phyloP scores from a whole-genome alignment of 345 rosid species.

The Hypericum perforatum region DNA sequence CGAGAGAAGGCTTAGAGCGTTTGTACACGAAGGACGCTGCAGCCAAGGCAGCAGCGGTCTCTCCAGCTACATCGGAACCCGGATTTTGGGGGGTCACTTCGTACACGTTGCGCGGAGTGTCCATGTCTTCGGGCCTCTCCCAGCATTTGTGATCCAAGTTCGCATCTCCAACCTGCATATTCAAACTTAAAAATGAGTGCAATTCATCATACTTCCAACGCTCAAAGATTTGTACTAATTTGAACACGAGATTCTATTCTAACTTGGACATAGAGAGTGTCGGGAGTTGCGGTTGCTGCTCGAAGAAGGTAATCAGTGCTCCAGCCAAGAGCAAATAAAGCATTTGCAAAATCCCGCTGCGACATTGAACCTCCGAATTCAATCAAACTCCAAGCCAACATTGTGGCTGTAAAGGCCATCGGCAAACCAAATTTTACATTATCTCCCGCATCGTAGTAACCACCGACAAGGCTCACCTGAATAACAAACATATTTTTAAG shows the following conservation, averaged over 20 bases:
- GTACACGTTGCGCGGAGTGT: too few species aligned
- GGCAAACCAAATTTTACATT: too few species aligned
- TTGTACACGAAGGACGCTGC: conserved; percentile 85
- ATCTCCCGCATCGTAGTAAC: conserved; percentile 98
- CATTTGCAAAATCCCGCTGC: conserved; percentile 35
- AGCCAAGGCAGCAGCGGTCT: conserved; percentile 95
- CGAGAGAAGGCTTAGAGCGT: conserved; percentile 64
- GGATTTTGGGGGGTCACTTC: too few species aligned
- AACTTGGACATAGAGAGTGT: conserved; percentile 45
- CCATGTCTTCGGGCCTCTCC: too few species aligned
- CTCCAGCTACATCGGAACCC: too few species aligned
- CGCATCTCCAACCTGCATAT: conserved; percentile 76
- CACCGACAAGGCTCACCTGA: conserved; percentile 85
- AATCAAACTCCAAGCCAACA: too few species aligned
- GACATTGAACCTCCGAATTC: conserved; percentile 86
- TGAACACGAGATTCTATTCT: not conserved
- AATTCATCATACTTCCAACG: too few species aligned
- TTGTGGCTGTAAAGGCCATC: too few species aligned
- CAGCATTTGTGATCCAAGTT: conserved; percentile 89
- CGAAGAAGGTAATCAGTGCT: conserved; percentile 84
- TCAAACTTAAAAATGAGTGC: not conserved
- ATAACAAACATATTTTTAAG: too few species aligned
- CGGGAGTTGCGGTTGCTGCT: conserved; percentile 59
- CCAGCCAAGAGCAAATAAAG: too few species aligned
- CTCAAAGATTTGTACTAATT: too few species aligned